Evolutionary conservation across 805 yeast genomes (phyloP).

Genomic region (Vanderwaltozyma verrucispora): DNA sequence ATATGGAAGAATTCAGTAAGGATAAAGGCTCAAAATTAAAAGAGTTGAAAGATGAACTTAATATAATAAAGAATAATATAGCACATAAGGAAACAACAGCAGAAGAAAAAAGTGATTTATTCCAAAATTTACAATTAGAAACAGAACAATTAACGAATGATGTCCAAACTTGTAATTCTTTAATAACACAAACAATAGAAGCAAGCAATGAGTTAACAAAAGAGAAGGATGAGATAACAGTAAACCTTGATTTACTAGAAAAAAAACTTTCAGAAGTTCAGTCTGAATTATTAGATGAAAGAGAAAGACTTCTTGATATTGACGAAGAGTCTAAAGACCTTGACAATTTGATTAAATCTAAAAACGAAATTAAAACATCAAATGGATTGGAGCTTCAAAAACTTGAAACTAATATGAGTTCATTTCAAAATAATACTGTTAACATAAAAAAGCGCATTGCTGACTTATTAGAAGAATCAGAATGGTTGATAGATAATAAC

Average conservation of each 20-base stretch:
- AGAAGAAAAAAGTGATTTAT: conserved; percentile 39
- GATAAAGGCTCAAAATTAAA: conserved; percentile 76
- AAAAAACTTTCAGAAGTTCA: conserved; percentile 21
- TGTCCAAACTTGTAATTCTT: conserved; percentile 34
- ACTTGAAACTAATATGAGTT: conserved; percentile 45
- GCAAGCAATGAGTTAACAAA: conserved; percentile 30
- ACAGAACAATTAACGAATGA: conserved; percentile 60
- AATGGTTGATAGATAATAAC: conserved; percentile 65
- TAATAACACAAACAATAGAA: conserved; percentile 29
- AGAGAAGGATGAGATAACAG: conserved; percentile 20
- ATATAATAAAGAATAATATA: conserved; percentile 30
- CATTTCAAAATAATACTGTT: conserved; percentile 31
- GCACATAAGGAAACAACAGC: conserved; percentile 31
- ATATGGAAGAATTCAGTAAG: conserved; percentile 68
- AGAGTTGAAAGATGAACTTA: conserved; percentile 47
- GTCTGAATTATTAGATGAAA: conserved; percentile 31
- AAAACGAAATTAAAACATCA: conserved; percentile 33
- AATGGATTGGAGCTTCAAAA: conserved; percentile 43
- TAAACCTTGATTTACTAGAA: conserved; percentile 17
- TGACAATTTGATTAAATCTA: conserved; percentile 35
- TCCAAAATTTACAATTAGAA: conserved; percentile 58
- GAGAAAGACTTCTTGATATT: conserved; percentile 49
- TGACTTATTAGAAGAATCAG: conserved; percentile 42
- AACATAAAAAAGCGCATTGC: conserved; percentile 33
- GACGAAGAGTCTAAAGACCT: conserved; percentile 69